Percentiles rank a stretch among this genome's conserved stretches.
Conservation (phyloP, 768 basidiomycete species). For the Galerina sulciceps region DNA sequence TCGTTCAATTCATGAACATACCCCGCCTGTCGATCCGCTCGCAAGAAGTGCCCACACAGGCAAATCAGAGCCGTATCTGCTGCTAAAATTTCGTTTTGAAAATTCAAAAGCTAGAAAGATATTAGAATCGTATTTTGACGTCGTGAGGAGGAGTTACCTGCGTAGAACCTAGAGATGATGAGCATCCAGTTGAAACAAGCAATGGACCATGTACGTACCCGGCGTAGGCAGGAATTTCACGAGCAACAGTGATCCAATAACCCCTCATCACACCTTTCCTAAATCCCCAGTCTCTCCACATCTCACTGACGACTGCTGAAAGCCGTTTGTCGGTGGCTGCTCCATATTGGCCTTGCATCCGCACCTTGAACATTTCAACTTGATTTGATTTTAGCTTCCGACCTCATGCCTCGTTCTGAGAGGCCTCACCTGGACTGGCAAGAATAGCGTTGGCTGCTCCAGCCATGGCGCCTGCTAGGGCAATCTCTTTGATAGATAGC, state of each 20-base stretch:
- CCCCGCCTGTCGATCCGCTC: slow-evolving; percentile 84
- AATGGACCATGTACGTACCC: slow-evolving; percentile 58
- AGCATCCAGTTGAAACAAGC: neutral
- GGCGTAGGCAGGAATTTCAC: slow-evolving; percentile 97
- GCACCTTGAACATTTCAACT: slow-evolving; percentile 99
- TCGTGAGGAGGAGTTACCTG: slow-evolving; percentile 42
- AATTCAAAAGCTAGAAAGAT: slow-evolving; percentile 79
- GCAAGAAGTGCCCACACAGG: slow-evolving; percentile 87
- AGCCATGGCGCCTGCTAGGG: slow-evolving; percentile 88
- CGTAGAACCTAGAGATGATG: slow-evolving; percentile 59
- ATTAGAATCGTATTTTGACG: neutral
- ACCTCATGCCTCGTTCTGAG: neutral
- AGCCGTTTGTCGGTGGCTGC: slow-evolving; percentile 78
- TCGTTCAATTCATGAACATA: slow-evolving; percentile 40
- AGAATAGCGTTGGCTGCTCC: slow-evolving; percentile 90
- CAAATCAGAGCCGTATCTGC: slow-evolving; percentile 64
- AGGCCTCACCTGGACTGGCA: slow-evolving; percentile 77
- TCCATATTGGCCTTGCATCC: slow-evolving; percentile 97
- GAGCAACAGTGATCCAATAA: slow-evolving; percentile 93
- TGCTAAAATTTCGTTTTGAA: slow-evolving; percentile 76
- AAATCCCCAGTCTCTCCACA: slow-evolving; percentile 90
- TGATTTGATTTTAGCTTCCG: neutral
- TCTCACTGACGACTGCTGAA: slow-evolving; percentile 70
- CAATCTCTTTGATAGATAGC: slow-evolving; percentile 78
- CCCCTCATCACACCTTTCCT: slow-evolving; percentile 92